Percentiles rank a stretch among this genome's conserved stretches.
These are phyloP conservation scores for Eutrema heterophyllum DNA, from an alignment of 345 rosid species.

Conservation along the genomic window DNA sequence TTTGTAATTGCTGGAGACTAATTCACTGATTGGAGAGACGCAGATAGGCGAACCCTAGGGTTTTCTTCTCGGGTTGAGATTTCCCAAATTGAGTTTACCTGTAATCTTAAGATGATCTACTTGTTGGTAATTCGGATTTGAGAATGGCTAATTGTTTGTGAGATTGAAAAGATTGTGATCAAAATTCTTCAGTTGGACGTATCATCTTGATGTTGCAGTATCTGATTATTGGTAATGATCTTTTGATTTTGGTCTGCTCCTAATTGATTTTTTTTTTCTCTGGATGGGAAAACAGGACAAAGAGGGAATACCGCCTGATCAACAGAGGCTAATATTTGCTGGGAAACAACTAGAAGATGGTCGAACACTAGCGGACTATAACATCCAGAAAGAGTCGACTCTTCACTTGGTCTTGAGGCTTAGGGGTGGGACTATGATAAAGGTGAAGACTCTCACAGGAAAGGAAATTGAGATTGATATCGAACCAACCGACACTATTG, in stretches of 20 bases:
- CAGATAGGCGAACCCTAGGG: background rate
- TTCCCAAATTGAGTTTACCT: background rate
- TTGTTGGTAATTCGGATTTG: background rate
- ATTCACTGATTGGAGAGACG: background rate
- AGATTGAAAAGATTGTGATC: background rate
- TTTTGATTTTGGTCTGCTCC: background rate
- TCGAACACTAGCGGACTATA: conserved; percentile 80
- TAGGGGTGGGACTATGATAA: conserved; percentile 95
- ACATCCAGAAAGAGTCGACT: conserved; percentile 89
- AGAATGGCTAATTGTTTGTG: background rate
- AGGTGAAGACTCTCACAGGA: conserved; percentile 92
- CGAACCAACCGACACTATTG: conserved; percentile 91
- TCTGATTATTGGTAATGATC: background rate
- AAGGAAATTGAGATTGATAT: conserved; percentile 93
- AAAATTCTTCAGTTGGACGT: background rate
- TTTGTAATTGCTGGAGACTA: background rate
- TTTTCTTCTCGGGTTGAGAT: too few species aligned
- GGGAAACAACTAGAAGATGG: conserved; percentile 98
- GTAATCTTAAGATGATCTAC: background rate
- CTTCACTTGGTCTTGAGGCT: conserved; percentile 90
- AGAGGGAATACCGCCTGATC: conserved; percentile 92
- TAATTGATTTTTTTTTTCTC: background rate
- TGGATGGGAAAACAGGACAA: conserved; percentile 52
- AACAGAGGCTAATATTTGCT: conserved; percentile 88
- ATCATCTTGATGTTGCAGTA: background rate